Conservation (phyloP, 495 filamentous ascomycete genomes). For the Pyronema domesticum region DNA sequence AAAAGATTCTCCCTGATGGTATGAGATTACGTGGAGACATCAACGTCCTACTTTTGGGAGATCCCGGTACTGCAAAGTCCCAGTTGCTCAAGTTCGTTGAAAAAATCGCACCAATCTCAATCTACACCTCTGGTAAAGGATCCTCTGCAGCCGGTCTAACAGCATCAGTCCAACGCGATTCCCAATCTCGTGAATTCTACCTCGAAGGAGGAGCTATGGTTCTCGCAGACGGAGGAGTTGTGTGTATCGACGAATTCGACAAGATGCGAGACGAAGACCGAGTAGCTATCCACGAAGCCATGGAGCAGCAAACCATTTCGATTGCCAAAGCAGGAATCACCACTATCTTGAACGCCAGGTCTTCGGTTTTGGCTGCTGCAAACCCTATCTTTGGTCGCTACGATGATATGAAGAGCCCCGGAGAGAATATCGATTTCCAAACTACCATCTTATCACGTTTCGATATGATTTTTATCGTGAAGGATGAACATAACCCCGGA, state of each 20-base stretch:
- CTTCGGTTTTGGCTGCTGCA: constrained; percentile 86
- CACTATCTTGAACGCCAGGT: constrained; percentile 90
- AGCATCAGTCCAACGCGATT: constrained; percentile 88
- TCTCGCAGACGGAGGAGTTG: constrained; percentile 88
- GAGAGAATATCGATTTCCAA: constrained; percentile 99
- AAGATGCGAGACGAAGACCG: constrained; percentile 99
- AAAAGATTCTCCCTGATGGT: constrained; percentile 95
- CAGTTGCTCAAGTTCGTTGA: constrained; percentile 96
- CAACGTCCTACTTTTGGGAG: constrained; percentile 91
- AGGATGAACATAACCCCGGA: constrained; percentile 76
- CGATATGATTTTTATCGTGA: constrained; percentile 99
- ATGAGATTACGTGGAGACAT: constrained; percentile 98
- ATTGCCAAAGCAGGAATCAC: constrained; percentile 99
- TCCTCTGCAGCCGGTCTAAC: constrained; percentile 97
- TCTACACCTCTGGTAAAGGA: constrained; percentile 98
- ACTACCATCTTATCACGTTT: constrained; percentile 97
- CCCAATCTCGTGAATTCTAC: constrained; percentile 86
- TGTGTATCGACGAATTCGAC: constrained; percentile 99
- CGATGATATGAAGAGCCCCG: constrained; percentile 91
- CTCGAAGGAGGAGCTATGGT: constrained; percentile 99
- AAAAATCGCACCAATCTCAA: constrained; percentile 89
- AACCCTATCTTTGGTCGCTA: constrained; percentile 97
- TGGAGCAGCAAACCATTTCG: constrained; percentile 99
- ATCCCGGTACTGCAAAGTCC: constrained; percentile 96
- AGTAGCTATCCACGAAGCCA: constrained; percentile 98